phyloP scores from a whole-genome alignment of 2,329 filamentous ascomycete genomes.

The Chrysoporthe cubensis region DNA sequence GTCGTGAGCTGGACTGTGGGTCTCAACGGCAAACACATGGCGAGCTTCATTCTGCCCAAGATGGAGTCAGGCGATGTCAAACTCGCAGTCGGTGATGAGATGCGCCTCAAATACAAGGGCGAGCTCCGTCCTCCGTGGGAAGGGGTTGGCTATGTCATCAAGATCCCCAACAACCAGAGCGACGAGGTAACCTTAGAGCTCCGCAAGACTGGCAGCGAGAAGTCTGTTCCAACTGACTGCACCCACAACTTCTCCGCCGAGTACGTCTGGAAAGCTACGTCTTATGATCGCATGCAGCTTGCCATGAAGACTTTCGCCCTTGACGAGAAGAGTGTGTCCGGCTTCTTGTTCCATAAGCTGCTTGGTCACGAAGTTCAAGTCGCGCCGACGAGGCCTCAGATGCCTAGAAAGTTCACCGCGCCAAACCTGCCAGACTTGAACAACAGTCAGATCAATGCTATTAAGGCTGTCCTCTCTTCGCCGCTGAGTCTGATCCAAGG shows the following conservation, averaged over 20 bases:
- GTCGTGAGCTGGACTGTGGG: constrained; percentile 94
- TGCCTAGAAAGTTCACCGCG: constrained; percentile 96
- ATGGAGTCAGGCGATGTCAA: constrained; percentile 98
- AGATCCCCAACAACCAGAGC: constrained; percentile 98
- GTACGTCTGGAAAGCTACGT: constrained; percentile 99
- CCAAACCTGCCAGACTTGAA: constrained; percentile 94
- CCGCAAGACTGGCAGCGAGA: constrained; percentile 92
- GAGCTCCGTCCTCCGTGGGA: constrained; percentile 93
- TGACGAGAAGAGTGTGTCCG: constrained; percentile 97
- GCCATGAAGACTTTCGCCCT: constrained; percentile 99
- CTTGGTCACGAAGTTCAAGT: constrained; percentile 93
- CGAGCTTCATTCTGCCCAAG: constrained; percentile 94
- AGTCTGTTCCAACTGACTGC: constrained; percentile 92
- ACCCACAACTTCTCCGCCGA: constrained; percentile 98
- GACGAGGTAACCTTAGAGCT: constrained; percentile 96
- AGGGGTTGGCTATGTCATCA: constrained; percentile 97
- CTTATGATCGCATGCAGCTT: constrained; percentile 98
- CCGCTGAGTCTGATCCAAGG: constrained; percentile 96
- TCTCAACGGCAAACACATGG: constrained; percentile 95
- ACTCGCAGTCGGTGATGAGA: constrained; percentile 95
- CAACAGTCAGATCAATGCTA: constrained; percentile 91
- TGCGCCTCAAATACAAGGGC: constrained; percentile 95
- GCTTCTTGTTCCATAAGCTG: constrained; percentile 97
- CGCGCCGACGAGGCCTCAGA: constrained; percentile 91
- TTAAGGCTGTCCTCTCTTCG: constrained; percentile 92